phyloP scores from a whole-genome alignment of 257 asterid genomes.

The Petrea volubilis region DNA sequence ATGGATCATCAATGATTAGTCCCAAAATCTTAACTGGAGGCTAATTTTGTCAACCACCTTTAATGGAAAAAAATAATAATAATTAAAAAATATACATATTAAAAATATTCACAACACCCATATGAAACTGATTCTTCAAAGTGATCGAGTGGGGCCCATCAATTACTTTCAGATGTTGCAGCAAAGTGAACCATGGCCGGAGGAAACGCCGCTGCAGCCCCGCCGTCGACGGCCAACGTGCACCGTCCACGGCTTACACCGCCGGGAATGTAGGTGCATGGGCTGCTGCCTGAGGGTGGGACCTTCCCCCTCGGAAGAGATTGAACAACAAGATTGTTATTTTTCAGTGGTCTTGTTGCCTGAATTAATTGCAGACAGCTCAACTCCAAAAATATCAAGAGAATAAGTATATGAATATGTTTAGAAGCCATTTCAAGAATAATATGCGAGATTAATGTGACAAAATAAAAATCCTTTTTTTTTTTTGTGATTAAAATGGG shows the following conservation, averaged over 20 bases:
- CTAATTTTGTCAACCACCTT: no score
- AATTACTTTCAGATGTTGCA: not conserved
- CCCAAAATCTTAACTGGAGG: no score
- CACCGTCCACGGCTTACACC: constrained; percentile 47
- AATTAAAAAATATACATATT: no score
- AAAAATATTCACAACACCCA: no score
- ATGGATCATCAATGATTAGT: no score
- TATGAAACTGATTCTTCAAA: no score
- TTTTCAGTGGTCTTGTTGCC: constrained; percentile 33
- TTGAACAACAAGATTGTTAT: constrained; percentile 32
- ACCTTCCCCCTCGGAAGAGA: constrained; percentile 55
- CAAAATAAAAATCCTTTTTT: not conserved
- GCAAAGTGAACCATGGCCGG: not conserved
- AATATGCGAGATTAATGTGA: constrained; percentile 4
- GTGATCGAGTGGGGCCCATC: not conserved
- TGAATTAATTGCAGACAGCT: not conserved
- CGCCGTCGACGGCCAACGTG: constrained; percentile 24
- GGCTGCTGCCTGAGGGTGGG: constrained; percentile 34
- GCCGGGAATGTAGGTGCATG: constrained; percentile 64
- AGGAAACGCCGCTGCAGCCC: constrained; percentile 11
- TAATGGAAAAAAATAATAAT: no score
- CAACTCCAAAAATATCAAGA: constrained; percentile 1
- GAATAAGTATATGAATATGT: not conserved
- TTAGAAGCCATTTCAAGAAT: not conserved
- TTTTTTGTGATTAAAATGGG: not conserved